Percentiles rank a stretch among this genome's conserved stretches.
Evolutionary conservation across 192 early-diverging fungal genomes (phyloP).

Genomic region (Podila clonocystis): DNA sequence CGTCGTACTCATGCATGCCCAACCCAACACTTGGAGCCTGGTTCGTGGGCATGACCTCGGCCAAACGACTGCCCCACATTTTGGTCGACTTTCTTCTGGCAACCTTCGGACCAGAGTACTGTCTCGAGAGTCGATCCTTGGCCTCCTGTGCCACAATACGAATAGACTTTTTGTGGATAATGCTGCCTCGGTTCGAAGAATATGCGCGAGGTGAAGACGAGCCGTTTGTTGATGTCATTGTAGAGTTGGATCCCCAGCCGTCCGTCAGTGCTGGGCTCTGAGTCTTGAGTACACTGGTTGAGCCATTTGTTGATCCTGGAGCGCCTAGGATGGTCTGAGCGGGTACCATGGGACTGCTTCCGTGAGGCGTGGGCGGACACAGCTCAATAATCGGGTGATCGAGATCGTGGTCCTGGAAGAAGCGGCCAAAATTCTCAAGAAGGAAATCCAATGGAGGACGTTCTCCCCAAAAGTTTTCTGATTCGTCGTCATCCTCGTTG

Average conservation of each 20-base stretch:
- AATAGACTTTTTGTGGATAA: slow-evolving; percentile 60
- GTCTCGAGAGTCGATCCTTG: slow-evolving; percentile 51
- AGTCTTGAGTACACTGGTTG: slow-evolving; percentile 23
- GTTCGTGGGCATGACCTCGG: slow-evolving; percentile 59
- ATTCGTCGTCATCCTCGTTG: slow-evolving; percentile 24
- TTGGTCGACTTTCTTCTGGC: slow-evolving; percentile 60
- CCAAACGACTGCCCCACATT: slow-evolving; percentile 60
- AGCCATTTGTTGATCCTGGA: slow-evolving; percentile 11
- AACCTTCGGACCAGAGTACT: slow-evolving; percentile 48
- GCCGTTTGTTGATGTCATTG: slow-evolving; percentile 25
- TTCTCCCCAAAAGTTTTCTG: slow-evolving; percentile 59
- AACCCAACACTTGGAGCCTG: slow-evolving; percentile 17
- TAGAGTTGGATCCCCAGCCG: slow-evolving; percentile 47
- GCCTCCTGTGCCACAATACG: slow-evolving; percentile 63
- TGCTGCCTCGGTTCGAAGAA: slow-evolving; percentile 34
- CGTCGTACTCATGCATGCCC: slow-evolving; percentile 35
- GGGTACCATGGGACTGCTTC: slow-evolving; percentile 37
- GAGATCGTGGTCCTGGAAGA: slow-evolving; percentile 80
- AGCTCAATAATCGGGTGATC: slow-evolving; percentile 74
- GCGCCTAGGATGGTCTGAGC: slow-evolving; percentile 33
- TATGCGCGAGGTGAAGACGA: slow-evolving; percentile 16
- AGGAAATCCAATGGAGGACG: slow-evolving; percentile 75
- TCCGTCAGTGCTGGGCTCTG: slow-evolving; percentile 46
- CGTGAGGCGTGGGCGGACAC: slow-evolving; percentile 23
- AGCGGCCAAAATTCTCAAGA: slow-evolving; percentile 73